Percentiles rank a stretch among this genome's conserved stretches.
Conservation (phyloP, 495 filamentous ascomycete genomes). For the Talaromyces liani region DNA sequence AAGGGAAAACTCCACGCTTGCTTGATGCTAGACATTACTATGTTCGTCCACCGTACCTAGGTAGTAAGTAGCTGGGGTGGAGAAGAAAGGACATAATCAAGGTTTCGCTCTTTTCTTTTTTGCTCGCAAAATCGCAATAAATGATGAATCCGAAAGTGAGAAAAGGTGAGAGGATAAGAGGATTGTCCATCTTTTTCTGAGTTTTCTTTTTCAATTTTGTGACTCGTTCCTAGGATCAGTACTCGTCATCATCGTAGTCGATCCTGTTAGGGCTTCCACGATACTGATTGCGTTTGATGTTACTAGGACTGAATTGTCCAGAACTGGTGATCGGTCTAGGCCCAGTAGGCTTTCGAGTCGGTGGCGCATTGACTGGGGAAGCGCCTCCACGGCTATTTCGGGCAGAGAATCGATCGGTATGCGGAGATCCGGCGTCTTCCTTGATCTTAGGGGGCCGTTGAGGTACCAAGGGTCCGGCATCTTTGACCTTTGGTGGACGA, state of each 20-base stretch:
- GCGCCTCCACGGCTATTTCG: conserved; percentile 19
- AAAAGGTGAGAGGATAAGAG: background rate
- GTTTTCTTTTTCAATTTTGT: background rate
- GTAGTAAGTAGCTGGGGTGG: background rate
- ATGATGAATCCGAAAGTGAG: background rate
- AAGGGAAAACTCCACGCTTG: conserved; percentile 3
- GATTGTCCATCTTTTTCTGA: background rate
- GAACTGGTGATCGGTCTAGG: conserved; percentile 43
- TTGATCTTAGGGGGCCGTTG: conserved; percentile 38
- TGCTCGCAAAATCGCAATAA: background rate
- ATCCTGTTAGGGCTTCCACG: conserved; percentile 42
- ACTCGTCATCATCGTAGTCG: conserved; percentile 31
- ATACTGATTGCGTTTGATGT: conserved; percentile 37
- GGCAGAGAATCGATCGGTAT: conserved; percentile 37
- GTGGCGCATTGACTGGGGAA: conserved; percentile 30
- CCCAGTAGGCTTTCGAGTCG: conserved; percentile 47
- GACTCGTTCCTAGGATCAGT: background rate
- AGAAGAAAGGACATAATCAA: background rate
- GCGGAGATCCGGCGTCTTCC: conserved; percentile 27
- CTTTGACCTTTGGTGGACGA: conserved; percentile 46
- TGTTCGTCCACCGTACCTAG: background rate
- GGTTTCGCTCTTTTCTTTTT: background rate
- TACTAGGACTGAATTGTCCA: conserved; percentile 38
- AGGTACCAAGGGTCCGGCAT: conserved; percentile 44
- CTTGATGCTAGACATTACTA: conserved; percentile 5